These are phyloP conservation scores for Penicillium sp. DNA, from an alignment of 2,329 filamentous ascomycete species.

Conservation along the genomic window DNA sequence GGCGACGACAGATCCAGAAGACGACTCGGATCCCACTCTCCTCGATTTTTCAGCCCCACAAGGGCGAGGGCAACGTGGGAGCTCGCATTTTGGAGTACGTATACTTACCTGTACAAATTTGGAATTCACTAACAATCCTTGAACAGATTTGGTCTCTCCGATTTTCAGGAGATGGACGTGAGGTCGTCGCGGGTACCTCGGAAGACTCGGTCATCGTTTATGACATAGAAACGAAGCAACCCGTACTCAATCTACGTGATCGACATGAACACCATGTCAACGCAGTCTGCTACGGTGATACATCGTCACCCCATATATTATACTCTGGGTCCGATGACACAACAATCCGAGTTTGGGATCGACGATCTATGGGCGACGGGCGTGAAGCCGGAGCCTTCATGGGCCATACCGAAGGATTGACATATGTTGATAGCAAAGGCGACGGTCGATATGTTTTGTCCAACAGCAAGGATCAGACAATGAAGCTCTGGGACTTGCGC, in stretches of 20 bases:
- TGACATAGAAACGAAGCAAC: conserved; percentile 78
- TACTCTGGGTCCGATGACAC: conserved; percentile 96
- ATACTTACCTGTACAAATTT: background rate
- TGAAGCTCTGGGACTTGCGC: conserved; percentile 94
- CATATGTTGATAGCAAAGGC: conserved; percentile 76
- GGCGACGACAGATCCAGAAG: conserved; percentile 80
- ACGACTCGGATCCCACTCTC: conserved; percentile 75
- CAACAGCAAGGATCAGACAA: conserved; percentile 94
- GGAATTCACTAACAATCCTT: conserved; percentile 17
- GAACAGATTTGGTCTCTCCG: conserved; percentile 79
- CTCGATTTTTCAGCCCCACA: conserved; percentile 68
- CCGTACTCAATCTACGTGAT: conserved; percentile 73
- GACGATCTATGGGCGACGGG: conserved; percentile 66
- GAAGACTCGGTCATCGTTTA: conserved; percentile 81
- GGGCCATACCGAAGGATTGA: conserved; percentile 65
- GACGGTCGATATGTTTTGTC: conserved; percentile 87
- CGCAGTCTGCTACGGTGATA: conserved; percentile 93
- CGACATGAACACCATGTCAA: conserved; percentile 87
- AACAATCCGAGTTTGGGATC: conserved; percentile 94
- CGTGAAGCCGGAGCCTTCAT: conserved; percentile 66
- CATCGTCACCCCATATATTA: conserved; percentile 83
- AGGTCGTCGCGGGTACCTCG: conserved; percentile 87
- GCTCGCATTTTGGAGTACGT: conserved; percentile 48
- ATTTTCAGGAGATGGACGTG: conserved; percentile 87
- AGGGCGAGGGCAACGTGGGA: conserved; percentile 39